Percentiles rank a stretch among this genome's conserved stretches.
phyloP scores from a whole-genome alignment of 768 basidiomycete genomes.

The Clavulina sp. region DNA sequence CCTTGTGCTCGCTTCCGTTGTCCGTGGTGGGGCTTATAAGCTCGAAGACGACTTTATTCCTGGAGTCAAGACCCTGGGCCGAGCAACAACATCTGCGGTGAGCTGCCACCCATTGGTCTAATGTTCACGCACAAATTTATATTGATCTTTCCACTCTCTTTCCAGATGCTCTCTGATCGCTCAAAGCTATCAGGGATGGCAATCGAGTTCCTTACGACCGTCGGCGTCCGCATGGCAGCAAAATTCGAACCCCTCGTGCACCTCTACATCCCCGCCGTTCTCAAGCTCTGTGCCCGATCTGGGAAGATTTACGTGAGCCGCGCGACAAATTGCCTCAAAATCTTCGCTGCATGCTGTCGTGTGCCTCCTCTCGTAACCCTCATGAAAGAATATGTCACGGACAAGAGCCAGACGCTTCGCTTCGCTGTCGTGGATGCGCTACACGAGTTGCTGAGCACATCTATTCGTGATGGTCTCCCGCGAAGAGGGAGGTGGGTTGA shows the following conservation, averaged over 20 bases:
- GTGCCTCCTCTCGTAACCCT: constrained; percentile 44
- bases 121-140: neutral
- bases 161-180: constrained; percentile 42
- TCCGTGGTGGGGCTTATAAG: constrained; percentile 35
- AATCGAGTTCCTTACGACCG: constrained; percentile 38
- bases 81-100: constrained; percentile 39
- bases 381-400: constrained; percentile 39
- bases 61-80: constrained; percentile 32
- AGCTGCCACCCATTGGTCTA: neutral
- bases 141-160: neutral
- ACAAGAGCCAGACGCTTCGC: constrained; percentile 51
- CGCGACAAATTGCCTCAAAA: constrained; percentile 38
- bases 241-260: constrained; percentile 50
- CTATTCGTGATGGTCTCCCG: constrained; percentile 26
- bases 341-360: constrained; percentile 50
- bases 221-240: constrained; percentile 37
- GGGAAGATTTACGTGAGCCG: constrained; percentile 65
- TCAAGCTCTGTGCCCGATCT: constrained; percentile 49
- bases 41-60: constrained; percentile 29
- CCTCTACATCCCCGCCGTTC: constrained; percentile 49
- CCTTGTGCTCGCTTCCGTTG: constrained; percentile 28
- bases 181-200: constrained; percentile 51
- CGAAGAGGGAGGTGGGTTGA: constrained; percentile 52
- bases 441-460: constrained; percentile 4
- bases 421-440: constrained; percentile 43